A percentile compares a stretch with the other conserved stretches of the same genome.
phyloP scores from a whole-genome alignment of 805 yeast species.

The Lipomyces lipofer region DNA sequence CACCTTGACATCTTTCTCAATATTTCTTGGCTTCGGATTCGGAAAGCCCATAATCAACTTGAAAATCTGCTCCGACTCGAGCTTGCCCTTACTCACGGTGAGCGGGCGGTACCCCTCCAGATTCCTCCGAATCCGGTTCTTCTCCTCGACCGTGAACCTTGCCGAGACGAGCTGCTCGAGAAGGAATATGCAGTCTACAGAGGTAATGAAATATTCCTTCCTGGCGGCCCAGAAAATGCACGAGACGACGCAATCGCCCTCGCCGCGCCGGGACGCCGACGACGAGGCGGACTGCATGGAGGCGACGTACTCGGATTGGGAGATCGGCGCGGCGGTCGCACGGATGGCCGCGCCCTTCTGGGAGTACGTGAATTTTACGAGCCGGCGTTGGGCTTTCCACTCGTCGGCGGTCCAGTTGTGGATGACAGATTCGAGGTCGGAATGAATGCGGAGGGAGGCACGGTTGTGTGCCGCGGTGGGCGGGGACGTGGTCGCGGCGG shows the following conservation, averaged over 20 bases:
- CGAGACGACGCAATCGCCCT: constrained; percentile 24
- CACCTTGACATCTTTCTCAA: constrained; percentile 70
- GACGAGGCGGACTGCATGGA: constrained; percentile 7
- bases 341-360: constrained; percentile 34
- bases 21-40: constrained; percentile 65
- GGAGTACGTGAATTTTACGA: constrained; percentile 46
- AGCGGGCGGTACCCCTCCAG: constrained; percentile 62
- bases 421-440: constrained; percentile 43
- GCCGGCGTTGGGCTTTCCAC: constrained; percentile 45
- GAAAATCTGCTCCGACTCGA: constrained; percentile 45
- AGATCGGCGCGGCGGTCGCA: constrained; percentile 36
- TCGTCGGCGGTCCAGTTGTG: constrained; percentile 53
- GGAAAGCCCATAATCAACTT: constrained; percentile 59
- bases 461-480: constrained; percentile 18
- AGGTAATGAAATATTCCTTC: constrained; percentile 55
- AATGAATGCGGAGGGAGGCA: constrained; percentile 37
- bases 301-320: constrained; percentile 18
- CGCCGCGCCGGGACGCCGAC: constrained; percentile 13
- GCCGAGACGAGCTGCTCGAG: constrained; percentile 57
- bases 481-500: background rate
- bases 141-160: constrained; percentile 65
- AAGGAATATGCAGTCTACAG: constrained; percentile 61
- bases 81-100: constrained; percentile 54
- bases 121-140: constrained; percentile 67
- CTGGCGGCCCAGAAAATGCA: constrained; percentile 61